Evolutionary conservation across 306 rosid species (phyloP).

Genomic region (Rosa lucieae): DNA sequence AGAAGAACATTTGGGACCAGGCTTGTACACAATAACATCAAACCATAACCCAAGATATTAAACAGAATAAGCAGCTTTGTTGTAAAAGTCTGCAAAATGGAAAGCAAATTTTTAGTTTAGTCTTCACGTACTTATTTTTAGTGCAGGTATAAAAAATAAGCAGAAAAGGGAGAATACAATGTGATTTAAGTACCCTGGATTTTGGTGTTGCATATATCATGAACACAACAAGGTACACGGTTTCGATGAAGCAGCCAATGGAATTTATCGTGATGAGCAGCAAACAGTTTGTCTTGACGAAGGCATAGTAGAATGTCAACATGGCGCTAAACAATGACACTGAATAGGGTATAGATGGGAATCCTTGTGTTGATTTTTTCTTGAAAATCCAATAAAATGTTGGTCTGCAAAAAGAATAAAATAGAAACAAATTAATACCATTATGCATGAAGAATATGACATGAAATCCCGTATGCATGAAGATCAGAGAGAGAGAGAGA

Average conservation of each 20-base stretch:
- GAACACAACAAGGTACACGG: conserved; percentile 25
- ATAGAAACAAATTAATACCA: not conserved
- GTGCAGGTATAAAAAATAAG: not conserved
- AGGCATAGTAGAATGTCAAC: conserved; percentile 41
- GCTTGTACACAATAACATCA: conserved; percentile 26
- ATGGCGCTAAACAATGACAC: conserved; percentile 40
- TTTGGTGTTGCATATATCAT: conserved; percentile 28
- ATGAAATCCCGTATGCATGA: not conserved
- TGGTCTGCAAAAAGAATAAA: conserved; percentile 13
- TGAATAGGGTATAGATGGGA: conserved; percentile 38
- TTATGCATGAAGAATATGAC: not conserved
- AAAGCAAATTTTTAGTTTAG: not conserved
- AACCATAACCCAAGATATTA: conserved; percentile 24
- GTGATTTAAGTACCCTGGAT: conserved; percentile 20
- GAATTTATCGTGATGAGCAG: conserved; percentile 36
- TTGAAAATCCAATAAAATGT: conserved; percentile 37
- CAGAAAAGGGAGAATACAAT: not conserved
- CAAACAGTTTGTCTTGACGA: conserved; percentile 24
- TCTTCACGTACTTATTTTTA: not conserved
- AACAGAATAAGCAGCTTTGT: conserved; percentile 30
- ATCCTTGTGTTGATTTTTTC: conserved; percentile 38
- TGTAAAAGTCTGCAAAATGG: conserved; percentile 28
- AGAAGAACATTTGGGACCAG: not conserved
- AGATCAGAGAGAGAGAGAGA: not conserved
- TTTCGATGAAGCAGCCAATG: conserved; percentile 30